These are phyloP conservation scores for Chlorella sp. DNA, from an alignment of 139 green algal species.

Conservation along the genomic window DNA sequence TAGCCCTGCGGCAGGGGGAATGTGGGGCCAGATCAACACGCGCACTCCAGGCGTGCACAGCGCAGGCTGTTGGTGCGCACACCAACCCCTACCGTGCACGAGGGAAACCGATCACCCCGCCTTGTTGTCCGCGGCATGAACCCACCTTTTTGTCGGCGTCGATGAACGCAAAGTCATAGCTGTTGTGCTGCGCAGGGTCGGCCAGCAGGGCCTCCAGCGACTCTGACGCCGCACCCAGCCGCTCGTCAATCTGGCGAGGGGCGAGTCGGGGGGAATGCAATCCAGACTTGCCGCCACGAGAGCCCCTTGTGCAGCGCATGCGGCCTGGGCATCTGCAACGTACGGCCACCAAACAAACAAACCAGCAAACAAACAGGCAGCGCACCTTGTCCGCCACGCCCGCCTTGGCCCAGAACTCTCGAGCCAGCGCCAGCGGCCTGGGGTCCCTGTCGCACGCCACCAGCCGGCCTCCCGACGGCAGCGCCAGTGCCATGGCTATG, in stretches of 20 bases:
- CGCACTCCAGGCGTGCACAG: not conserved
- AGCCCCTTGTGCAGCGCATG: not conserved
- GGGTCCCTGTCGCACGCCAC: constrained; percentile 83
- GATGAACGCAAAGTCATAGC: constrained; percentile 91
- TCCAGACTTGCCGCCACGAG: not conserved
- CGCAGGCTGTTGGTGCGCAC: too few species aligned
- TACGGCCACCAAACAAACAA: not conserved
- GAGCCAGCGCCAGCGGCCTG: constrained; percentile 70
- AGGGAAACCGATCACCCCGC: too few species aligned
- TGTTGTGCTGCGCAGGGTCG: constrained; percentile 29
- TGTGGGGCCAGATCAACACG: not conserved
- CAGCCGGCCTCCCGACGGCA: constrained; percentile 75
- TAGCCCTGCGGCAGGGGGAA: constrained; percentile 51
- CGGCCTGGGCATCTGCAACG: not conserved
- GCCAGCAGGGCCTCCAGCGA: constrained; percentile 47
- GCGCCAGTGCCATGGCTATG: constrained; percentile 71
- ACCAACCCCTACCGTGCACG: too few species aligned
- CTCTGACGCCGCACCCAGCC: constrained; percentile 39
- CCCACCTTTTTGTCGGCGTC: constrained; percentile 89
- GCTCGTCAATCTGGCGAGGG: constrained; percentile 33
- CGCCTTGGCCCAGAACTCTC: constrained; percentile 67
- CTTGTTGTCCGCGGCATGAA: not conserved
- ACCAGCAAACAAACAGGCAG: not conserved
- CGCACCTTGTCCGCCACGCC: constrained; percentile 69
- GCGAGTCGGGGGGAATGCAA: not conserved